phyloP scores from a whole-genome alignment of 1,139 yeast species.

The Barnettozyma hawaiiensis region DNA sequence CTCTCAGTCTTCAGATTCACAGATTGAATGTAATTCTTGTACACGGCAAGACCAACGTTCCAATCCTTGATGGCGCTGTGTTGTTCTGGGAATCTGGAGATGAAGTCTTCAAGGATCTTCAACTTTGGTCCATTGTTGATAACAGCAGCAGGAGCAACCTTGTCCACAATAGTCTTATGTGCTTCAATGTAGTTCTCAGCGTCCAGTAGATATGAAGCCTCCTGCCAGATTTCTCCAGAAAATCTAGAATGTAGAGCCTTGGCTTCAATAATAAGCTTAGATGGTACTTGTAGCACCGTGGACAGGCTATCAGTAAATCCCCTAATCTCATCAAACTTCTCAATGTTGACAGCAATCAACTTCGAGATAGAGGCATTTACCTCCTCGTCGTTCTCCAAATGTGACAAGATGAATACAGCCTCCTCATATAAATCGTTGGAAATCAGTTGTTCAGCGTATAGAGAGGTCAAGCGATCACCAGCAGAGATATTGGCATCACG shows the following conservation, averaged over 20 bases:
- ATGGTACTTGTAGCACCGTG: slow-evolving; percentile 41
- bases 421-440: slow-evolving; percentile 48
- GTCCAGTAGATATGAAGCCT: slow-evolving; percentile 55
- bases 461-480: slow-evolving; percentile 43
- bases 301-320: slow-evolving; percentile 35
- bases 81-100: slow-evolving; percentile 43
- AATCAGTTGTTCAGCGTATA: slow-evolving; percentile 51
- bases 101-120: slow-evolving; percentile 36
- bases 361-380: slow-evolving; percentile 38
- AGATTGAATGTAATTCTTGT: slow-evolving; percentile 38
- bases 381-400: slow-evolving; percentile 40
- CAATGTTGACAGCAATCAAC: slow-evolving; percentile 44
- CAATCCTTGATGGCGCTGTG: slow-evolving; percentile 44
- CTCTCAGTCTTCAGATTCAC: slow-evolving; percentile 22
- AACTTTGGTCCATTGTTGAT: slow-evolving; percentile 40
- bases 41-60: slow-evolving; percentile 55
- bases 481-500: slow-evolving; percentile 13
- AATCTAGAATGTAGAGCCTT: slow-evolving; percentile 43
- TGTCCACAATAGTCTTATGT: slow-evolving; percentile 46
- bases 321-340: slow-evolving; percentile 32
- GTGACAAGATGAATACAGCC: slow-evolving; percentile 55
- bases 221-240: slow-evolving; percentile 49
- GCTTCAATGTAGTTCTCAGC: slow-evolving; percentile 63
- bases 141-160: slow-evolving; percentile 67
- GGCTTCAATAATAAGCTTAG: slow-evolving; percentile 43